Percentiles rank a stretch among this genome's conserved stretches.
These are phyloP conservation scores for Scleromitrula shiraiana DNA, from an alignment of 2,329 filamentous ascomycete species.

Conservation along the genomic window DNA sequence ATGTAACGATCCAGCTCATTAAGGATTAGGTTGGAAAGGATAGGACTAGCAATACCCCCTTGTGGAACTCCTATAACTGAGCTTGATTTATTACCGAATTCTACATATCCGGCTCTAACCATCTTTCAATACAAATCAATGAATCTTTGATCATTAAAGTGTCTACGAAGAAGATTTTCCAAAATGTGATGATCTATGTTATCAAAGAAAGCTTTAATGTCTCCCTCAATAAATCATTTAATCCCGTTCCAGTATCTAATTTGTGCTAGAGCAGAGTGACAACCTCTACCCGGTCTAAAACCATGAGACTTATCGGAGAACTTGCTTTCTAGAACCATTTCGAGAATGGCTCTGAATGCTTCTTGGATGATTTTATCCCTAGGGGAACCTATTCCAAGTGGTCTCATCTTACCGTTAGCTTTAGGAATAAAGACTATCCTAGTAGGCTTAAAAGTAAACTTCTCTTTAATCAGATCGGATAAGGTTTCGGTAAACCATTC, in stretches of 20 bases:
- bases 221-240: not conserved
- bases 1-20: not conserved
- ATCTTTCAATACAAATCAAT: not conserved
- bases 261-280: not conserved
- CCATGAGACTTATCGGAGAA: not conserved
- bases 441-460: not conserved
- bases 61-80: not conserved
- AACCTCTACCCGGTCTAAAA: not conserved
- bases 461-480: not conserved
- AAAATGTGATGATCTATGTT: not conserved
- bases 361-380: not conserved
- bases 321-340: not conserved
- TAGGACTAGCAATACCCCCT: not conserved
- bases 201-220: not conserved
- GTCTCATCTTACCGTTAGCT: not conserved
- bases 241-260: not conserved
- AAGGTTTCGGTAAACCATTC: not conserved
- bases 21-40: not conserved
- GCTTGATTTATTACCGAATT: not conserved
- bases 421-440: not conserved
- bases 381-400: not conserved
- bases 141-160: not conserved
- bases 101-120: not conserved
- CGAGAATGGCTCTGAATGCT: not conserved
- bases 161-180: not conserved